Percentiles rank a stretch among this genome's conserved stretches.
phyloP scores from a whole-genome alignment of 345 rosid genomes.

The Salix koriyanagi region DNA sequence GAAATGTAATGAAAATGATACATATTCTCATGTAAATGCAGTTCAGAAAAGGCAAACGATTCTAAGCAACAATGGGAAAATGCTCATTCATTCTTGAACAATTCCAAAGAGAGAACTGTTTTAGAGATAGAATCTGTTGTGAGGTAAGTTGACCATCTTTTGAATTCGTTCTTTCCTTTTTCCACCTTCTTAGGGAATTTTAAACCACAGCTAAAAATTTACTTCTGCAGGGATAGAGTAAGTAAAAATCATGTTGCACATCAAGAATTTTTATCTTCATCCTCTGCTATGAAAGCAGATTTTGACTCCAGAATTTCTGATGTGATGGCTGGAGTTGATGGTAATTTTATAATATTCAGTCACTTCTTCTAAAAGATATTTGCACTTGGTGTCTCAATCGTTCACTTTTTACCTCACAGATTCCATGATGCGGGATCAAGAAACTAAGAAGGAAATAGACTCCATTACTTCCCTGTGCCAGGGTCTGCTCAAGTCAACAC shows the following conservation, averaged over 20 bases:
- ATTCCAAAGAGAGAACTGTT: conserved; percentile 28
- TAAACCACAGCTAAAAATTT: neutral
- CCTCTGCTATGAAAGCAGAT: conserved; percentile 43
- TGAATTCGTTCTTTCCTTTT: neutral
- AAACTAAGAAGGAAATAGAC: conserved; percentile 51
- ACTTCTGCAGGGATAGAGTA: conserved; percentile 44
- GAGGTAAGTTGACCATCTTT: conserved; percentile 26
- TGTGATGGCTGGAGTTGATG: conserved; percentile 43
- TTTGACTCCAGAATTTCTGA: conserved; percentile 40
- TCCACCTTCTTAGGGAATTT: neutral
- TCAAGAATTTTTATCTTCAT: conserved; percentile 42
- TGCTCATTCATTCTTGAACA: conserved; percentile 30
- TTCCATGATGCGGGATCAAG: conserved; percentile 48
- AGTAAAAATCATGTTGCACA: conserved; percentile 30
- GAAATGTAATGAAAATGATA: too few species aligned
- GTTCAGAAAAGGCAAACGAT: conserved; percentile 42
- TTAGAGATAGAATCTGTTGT: conserved; percentile 33
- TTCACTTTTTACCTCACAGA: conserved; percentile 34
- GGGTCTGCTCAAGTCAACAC: conserved; percentile 47
- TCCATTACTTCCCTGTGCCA: conserved; percentile 44
- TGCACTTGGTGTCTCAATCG: neutral
- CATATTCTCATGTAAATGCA: conserved; percentile 28
- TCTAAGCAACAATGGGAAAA: conserved; percentile 58
- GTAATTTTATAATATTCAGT: conserved; percentile 27
- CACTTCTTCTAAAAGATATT: neutral